Evolutionary conservation across 495 filamentous ascomycete species (phyloP), one percentile per base, ranked within the genome.

Genomic region (Hypomontagnella monticulosa): DNA sequence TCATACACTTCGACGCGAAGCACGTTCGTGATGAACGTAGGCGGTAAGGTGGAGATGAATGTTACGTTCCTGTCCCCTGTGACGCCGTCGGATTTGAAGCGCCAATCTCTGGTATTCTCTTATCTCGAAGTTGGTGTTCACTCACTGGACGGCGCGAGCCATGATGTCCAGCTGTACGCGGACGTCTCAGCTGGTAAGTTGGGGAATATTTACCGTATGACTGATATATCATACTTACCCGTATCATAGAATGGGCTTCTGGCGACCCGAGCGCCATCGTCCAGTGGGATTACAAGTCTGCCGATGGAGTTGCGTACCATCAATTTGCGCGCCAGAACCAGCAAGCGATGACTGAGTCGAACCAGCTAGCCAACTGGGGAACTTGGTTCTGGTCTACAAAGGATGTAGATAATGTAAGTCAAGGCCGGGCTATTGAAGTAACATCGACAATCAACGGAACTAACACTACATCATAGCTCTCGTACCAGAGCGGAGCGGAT

Each of bases 51-150:
- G 23, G 83, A 89, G 59, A 79, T 98, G 74, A 88, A 85, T 3
- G 80, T 96, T 16, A 92, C 91, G 0, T 97, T 97, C 72, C 78
- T 97, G 32, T 93, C 91, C 3, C 94, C 94, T 0, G 90, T 98
- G 41, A 97, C 91, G 10, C 90, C 93, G 1, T 88, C 89, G 8
- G 96, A 95, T 63, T 88, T 93, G 62, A 81, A 88, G 60, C 86
- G 93, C 42, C 94, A 98, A 78, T 91, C 91, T 30, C 85, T 96
- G 42, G 91, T 93, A 33, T 93, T 92, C 19, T 89, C 90, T n/a
- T 98, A 98, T 73, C 71, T 97, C 19, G 85, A 86, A 12, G 82
- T 94, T 19, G 81, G 88, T 57, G 90, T 91, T 10, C 70, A 44
- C 34, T 79, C 79, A 4, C 47, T 77, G 0, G 82, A 84, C 63